phyloP scores from a whole-genome alignment of 179 eudicot species.

The Silene coronaria region DNA sequence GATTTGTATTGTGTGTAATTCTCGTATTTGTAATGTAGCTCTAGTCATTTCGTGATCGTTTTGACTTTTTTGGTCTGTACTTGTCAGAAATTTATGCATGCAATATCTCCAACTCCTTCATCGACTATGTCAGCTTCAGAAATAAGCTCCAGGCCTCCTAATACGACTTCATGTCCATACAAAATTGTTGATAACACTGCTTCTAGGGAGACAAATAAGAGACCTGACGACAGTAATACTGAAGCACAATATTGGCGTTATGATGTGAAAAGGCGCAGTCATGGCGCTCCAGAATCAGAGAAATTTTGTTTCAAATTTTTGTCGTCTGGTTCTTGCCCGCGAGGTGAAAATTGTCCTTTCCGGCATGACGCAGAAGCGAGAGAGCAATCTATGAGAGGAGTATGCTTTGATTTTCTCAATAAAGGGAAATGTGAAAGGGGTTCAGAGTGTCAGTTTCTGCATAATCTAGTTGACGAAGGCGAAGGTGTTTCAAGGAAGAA shows the following conservation, averaged over 20 bases:
- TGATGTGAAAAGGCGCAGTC: conserved; percentile 74
- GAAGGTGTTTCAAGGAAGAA: conserved; percentile 35
- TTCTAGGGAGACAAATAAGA: conserved; percentile 42
- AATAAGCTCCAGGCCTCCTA: conserved; percentile 58
- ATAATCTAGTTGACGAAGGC: conserved; percentile 66
- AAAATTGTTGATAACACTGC: conserved; percentile 28
- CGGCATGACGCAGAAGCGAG: conserved; percentile 78
- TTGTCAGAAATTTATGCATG: conserved; percentile 89
- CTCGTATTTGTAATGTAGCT: conserved; percentile 3
- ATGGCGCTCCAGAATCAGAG: conserved; percentile 52
- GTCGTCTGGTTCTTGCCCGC: conserved; percentile 78
- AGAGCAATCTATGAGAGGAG: conserved; percentile 76
- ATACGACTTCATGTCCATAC: conserved; percentile 71
- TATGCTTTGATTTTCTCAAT: conserved; percentile 85
- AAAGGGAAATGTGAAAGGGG: conserved; percentile 96
- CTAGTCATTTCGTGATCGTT: conserved; percentile 6
- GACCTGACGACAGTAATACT: conserved; percentile 43
- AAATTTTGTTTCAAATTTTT: conserved; percentile 74
- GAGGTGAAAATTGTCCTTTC: conserved; percentile 77
- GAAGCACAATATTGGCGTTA: conserved; percentile 94
- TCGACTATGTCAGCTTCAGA: conserved; percentile 74
- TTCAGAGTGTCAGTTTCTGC: conserved; percentile 80
- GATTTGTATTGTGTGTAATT: background rate
- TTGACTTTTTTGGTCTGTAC: background rate
- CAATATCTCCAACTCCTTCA: conserved; percentile 92